Conservation (phyloP, 2,329 filamentous ascomycete species). For the Xylaria sp. region DNA sequence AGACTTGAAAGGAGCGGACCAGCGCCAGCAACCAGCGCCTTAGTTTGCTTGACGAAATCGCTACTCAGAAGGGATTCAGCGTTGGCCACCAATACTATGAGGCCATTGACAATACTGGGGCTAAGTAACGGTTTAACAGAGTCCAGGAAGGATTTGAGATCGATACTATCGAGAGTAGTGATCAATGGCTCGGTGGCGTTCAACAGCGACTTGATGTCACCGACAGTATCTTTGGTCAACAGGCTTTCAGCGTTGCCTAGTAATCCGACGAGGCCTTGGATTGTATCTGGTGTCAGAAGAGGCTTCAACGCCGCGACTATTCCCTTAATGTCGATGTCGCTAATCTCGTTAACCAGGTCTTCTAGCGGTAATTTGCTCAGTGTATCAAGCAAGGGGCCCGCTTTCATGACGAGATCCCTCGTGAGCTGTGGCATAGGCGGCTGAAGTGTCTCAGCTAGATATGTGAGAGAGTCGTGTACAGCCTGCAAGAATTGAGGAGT, state of each 20-base stretch:
- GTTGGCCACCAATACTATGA: conserved; percentile 49
- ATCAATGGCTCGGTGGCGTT: conserved; percentile 51
- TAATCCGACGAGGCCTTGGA: conserved; percentile 35
- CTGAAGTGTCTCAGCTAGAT: conserved; percentile 53
- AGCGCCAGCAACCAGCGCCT: conserved; percentile 42
- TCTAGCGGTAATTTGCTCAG: conserved; percentile 52
- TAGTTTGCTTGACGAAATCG: conserved; percentile 44
- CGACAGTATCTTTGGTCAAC: conserved; percentile 46
- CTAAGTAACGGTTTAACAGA: conserved; percentile 52
- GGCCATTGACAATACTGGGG: conserved; percentile 42
- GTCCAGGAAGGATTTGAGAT: conserved; percentile 50
- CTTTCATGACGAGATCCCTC: conserved; percentile 46
- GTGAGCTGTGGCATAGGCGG: conserved; percentile 52
- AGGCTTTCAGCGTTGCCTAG: conserved; percentile 40
- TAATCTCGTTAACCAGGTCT: conserved; percentile 48
- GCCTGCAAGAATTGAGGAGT: conserved; percentile 55
- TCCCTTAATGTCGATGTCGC: conserved; percentile 52
- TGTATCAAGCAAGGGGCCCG: conserved; percentile 45
- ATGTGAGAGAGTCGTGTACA: conserved; percentile 56
- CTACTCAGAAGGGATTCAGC: conserved; percentile 52
- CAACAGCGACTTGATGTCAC: conserved; percentile 46
- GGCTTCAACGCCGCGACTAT: conserved; percentile 52
- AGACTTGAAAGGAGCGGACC: conserved; percentile 51
- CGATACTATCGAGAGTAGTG: conserved; percentile 49
- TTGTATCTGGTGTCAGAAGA: conserved; percentile 42